A percentile compares a stretch with the other conserved stretches of the same genome.
phyloP scores from a whole-genome alignment of 83 land plant species.

The Isoetes engelmannii region DNA sequence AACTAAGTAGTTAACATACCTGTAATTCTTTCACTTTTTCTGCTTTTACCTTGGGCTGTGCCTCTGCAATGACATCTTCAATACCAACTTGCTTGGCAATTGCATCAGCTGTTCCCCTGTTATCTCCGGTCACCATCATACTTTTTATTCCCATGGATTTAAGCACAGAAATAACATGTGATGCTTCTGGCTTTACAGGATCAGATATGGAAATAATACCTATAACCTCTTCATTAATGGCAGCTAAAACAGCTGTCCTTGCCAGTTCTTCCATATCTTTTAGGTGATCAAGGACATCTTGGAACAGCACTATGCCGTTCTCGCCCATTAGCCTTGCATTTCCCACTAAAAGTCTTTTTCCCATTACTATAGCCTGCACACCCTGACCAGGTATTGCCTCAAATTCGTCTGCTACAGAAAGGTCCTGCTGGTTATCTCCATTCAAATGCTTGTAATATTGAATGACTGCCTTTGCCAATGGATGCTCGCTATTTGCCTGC shows the following conservation, averaged over 20 bases:
- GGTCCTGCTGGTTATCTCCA: constrained; percentile 34
- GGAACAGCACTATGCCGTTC: constrained; percentile 35
- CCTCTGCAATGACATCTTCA: constrained; percentile 65
- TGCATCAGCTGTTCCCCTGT: constrained; percentile 82
- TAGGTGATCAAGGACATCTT: constrained; percentile 45
- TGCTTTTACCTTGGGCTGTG: constrained; percentile 76
- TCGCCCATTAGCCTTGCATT: constrained; percentile 62
- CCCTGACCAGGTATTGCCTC: constrained; percentile 75
- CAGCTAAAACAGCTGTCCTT: constrained; percentile 70
- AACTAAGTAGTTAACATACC: constrained; percentile 31
- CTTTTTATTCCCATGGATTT: constrained; percentile 68
- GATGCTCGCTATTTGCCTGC: constrained; percentile 95
- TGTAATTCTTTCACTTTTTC: constrained; percentile 73
- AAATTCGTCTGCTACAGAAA: constrained; percentile 37
- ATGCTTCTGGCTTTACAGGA: constrained; percentile 85
- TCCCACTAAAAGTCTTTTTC: constrained; percentile 57
- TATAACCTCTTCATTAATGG: constrained; percentile 49
- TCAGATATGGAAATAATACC: constrained; percentile 87
- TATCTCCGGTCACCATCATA: constrained; percentile 95
- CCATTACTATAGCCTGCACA: constrained; percentile 48
- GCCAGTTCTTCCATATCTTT: constrained; percentile 59
- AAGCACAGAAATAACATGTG: constrained; percentile 49
- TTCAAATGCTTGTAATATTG: constrained; percentile 52
- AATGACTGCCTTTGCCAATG: constrained; percentile 78
- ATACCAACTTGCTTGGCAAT: constrained; percentile 86